Base-by-base conservation (phyloP, 441 rosid genomes). In the Populus hybrid region DNA sequence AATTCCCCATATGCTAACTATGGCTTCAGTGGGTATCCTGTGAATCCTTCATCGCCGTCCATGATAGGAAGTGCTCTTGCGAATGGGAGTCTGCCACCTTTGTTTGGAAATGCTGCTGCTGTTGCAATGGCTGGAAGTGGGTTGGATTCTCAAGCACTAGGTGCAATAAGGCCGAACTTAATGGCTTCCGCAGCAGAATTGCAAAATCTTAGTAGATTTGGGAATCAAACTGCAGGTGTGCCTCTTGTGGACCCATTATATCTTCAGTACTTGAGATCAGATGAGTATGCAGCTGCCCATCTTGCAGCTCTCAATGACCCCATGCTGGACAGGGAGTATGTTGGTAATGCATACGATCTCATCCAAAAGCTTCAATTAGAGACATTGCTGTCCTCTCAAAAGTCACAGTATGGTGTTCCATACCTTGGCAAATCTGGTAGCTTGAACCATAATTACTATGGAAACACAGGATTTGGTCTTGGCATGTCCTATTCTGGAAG, bases 401-500 rank as follows among this genome's bases (percentile, higher is more conserved):
- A 92, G 76, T 85, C 89, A 59, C 93, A 86, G 57, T 87, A 83
- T 50, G 88, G 87, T 65, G 74, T 81, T 71, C 86, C 89, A 18
- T 87, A 78, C 73, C 76, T 82, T 21, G 85, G 90, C 28, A 88
- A 86, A 82, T 85, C 91, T 61, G 87, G 86, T 26, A 79, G 81
- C 76, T 69, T 83, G 81, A 85, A 81, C 79, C 85, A 81, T 66
- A 86, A 86, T 36, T 85, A 83, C 71, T 86, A 84, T 68, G 92
- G 93, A 63, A 90, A 87, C 84, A 83, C 89, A 32, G 83, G 85
- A 35, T 80, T 74, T 83, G 88, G 87, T 73, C 81, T 87, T 79
- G 93, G 88, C 74, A 81, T 90, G 88, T 76, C 91, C 66, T 90
- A 89, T 85, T 77, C 90, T 66, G 92, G 92, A 66, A 85, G 82